Evolutionary conservation across 495 filamentous ascomycete species (phyloP), one percentile per base, ranked within the genome.

Genomic region (Aspergillus kassunensis): DNA sequence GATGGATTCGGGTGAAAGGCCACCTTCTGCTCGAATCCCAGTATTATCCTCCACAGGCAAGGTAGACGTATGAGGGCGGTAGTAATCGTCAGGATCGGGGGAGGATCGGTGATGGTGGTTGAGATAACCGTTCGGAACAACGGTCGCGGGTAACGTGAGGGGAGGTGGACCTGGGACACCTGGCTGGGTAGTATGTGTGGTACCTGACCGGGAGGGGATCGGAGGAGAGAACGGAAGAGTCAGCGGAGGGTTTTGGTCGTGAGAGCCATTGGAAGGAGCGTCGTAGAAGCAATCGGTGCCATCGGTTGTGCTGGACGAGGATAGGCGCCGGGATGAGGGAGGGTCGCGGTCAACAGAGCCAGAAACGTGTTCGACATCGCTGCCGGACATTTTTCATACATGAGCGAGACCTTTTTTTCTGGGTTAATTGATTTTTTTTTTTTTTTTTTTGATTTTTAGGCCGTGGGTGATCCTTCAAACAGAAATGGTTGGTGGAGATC

Each of bases 81-180:
- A 82, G 59, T 70, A 81, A 12, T 79, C 77, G 62, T 76, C 75
- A 13, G 77, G 79, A 58, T 82, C 74, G 30, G 77, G 69, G 24
- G 74, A 79, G 21, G 63, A 52, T 49, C 65, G 65, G 27, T 66
- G 57, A 51, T 43, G 66, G 43, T 34, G 57, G 66, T 44, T 61
- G 52, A 36, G 64, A 57, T 19, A 55, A 50, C 60, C 35, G 55
- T 54, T 56, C 47, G 50, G 64, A 56, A 40, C 62, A 64, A 35
- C 55, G 53, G 44, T 55, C 19, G 46, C 23, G 55, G 56, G 54
- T 54, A 53, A 37, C 40, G 57, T 56, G 11, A 57, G 54, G 47
- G 52, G 57, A 41, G 65, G 65, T 34, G 59, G 41, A 19, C 31
- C 35, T 41, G 65, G 49, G 37, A 51, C 43, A 57, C 51, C 51